These are phyloP conservation scores for Pseudopediastrum boryanum DNA, from an alignment of 139 green algal species.

Conservation along the genomic window DNA sequence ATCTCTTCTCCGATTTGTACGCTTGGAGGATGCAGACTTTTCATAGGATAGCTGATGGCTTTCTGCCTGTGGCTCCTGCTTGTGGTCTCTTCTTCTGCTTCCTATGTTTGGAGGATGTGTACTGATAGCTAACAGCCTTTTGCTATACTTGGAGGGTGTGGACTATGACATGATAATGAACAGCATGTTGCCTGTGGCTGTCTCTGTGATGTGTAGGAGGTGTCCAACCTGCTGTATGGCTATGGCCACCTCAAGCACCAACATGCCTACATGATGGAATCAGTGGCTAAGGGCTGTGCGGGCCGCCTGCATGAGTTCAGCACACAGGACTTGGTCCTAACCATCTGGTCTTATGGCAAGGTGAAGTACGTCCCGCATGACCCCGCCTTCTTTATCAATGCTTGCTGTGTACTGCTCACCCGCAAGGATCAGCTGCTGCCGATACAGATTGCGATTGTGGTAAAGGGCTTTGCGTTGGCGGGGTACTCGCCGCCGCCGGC, in stretches of 20 bases:
- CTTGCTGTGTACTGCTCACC: constrained; percentile 1
- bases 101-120: no score
- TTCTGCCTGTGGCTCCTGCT: no score
- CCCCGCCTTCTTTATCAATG: constrained; percentile 10
- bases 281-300: not conserved
- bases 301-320: constrained; percentile 26
- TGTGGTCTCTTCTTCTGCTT: no score
- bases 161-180: no score
- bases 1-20: no score
- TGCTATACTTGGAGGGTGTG: no score
- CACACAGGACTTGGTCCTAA: constrained; percentile 35
- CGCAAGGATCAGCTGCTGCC: constrained; percentile 36
- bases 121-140: no score
- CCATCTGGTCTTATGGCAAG: constrained; percentile 33
- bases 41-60: no score
- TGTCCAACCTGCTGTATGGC: constrained; percentile 35
- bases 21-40: no score
- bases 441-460: constrained; percentile 18
- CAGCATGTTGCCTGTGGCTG: no score
- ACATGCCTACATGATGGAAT: constrained; percentile 18
- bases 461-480: constrained; percentile 22
- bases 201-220: constrained; percentile 20
- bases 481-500: constrained; percentile 22
- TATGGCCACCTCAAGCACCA: constrained; percentile 18
- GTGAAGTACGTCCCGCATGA: constrained; percentile 13